Conservation (phyloP, 306 rosid genomes). For the Corylus americana region DNA sequence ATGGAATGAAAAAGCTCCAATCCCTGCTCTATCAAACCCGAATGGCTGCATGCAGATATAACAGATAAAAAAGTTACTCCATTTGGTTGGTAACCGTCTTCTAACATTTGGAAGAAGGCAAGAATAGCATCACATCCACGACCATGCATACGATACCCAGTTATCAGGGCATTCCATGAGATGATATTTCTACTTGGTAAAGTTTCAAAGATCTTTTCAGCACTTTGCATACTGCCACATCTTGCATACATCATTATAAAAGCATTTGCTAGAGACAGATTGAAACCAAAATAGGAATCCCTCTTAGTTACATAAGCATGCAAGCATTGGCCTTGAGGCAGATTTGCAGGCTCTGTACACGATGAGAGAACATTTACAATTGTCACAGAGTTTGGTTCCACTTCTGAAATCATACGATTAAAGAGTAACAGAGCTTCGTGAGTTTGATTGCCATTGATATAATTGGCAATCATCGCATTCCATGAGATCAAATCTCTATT, state of each 20-base stretch:
- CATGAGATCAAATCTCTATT: constrained; percentile 47
- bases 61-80: constrained; percentile 38
- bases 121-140: constrained; percentile 40
- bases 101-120: constrained; percentile 36
- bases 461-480: constrained; percentile 46
- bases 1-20: constrained; percentile 42
- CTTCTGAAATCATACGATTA: constrained; percentile 42
- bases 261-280: constrained; percentile 43
- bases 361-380: constrained; percentile 44
- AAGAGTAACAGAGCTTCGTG: constrained; percentile 38
- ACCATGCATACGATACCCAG: constrained; percentile 48
- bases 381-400: constrained; percentile 40
- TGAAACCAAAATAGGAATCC: constrained; percentile 4
- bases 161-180: constrained; percentile 53
- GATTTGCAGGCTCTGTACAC: constrained; percentile 41
- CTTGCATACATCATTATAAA: constrained; percentile 45
- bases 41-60: constrained; percentile 57
- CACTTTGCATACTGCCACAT: constrained; percentile 46
- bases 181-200: constrained; percentile 33
- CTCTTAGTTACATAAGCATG: constrained; percentile 41
- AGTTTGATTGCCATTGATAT: constrained; percentile 30
- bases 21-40: constrained; percentile 40
- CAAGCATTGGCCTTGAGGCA: constrained; percentile 43
- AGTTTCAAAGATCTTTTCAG: constrained; percentile 37
- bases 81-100: constrained; percentile 41